Conservation (phyloP, 2,329 filamentous ascomycete genomes). For the Pseudogymnoascus sp. region DNA sequence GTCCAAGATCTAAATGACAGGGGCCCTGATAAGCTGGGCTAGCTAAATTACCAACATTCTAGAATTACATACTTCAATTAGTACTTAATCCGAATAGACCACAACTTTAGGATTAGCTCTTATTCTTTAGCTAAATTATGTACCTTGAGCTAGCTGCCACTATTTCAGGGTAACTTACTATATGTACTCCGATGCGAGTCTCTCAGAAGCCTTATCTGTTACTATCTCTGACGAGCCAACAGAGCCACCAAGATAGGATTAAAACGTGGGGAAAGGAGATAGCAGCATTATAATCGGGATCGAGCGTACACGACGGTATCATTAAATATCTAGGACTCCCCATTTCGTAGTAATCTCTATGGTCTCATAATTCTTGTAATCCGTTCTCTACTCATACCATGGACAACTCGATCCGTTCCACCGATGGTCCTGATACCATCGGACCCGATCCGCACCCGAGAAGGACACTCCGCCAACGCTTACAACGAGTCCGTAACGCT, state of each 20-base stretch:
- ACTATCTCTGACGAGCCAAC: neutral
- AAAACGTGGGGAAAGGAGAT: slow-evolving; percentile 1
- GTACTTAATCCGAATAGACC: neutral
- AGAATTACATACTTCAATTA: slow-evolving; percentile 6
- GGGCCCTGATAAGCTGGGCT: neutral
- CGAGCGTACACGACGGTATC: neutral
- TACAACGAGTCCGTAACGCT: slow-evolving; percentile 33
- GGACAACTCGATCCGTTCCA: neutral
- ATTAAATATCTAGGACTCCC: neutral
- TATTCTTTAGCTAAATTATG: neutral
- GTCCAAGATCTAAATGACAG: neutral
- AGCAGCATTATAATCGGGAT: neutral
- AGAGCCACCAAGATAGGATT: neutral
- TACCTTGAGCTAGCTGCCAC: neutral
- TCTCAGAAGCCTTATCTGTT: neutral
- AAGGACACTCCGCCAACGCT: slow-evolving; percentile 34
- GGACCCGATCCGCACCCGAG: slow-evolving; percentile 34
- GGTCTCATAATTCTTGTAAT: neutral
- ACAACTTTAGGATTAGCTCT: neutral
- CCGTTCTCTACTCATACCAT: neutral
- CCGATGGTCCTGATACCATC: slow-evolving; percentile 35
- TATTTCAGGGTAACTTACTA: neutral
- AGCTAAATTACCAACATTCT: neutral
- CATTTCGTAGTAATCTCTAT: neutral
- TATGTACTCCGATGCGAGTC: neutral